Base-by-base conservation (phyloP, 352 stramenopile genomes). In the Globisporangium paroecandrum region DNA sequence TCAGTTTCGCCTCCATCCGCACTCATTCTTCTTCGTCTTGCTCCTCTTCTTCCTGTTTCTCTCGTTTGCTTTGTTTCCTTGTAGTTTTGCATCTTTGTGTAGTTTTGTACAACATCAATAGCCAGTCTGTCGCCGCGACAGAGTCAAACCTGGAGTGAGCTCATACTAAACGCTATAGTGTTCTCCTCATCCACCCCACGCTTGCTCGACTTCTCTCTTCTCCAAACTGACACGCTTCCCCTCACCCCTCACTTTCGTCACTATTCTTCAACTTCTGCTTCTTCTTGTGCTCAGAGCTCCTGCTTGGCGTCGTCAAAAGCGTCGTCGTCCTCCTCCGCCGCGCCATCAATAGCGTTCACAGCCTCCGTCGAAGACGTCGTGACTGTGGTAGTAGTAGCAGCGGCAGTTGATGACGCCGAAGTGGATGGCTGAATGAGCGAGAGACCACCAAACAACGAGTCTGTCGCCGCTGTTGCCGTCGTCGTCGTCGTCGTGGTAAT, bases 391-490 rank as follows among this genome's bases (percentile, higher is more conserved):
- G 9, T 13, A 15, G 54, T 43, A 13, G 15, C 8, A 36, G 25
- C 20, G 8, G 20, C 46, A 22, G 47, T 1, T 41, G 56, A 15
- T 8, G 41, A 47, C 7, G 58, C 6, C 41, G 43, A 51, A 22
- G 43, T 24, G 43, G 66, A 55, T 34, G 68, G 34, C 38, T 55
- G 41, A 27, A 54, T 15, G 54, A 73, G 34, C 24, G 68, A 73
- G 4, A 73, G 64, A 4, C 63, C 68, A 8, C 68, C 68, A 54
- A 73, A 73, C 34, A 73, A 25, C 29, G 41, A 62, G 32, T 70
- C 58, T 5, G 20, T 47, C 12, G 32, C 54, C 24, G 27, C 25
- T 6, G 54, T 59, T 18, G 46, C 27, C 4, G 46, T 24, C 9
- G 22, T 22, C n/a, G 60, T 24, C 4, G 62, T 46, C 5, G 43